Conservation (phyloP, 129 eudicot species). For the Calendula officinalis region DNA sequence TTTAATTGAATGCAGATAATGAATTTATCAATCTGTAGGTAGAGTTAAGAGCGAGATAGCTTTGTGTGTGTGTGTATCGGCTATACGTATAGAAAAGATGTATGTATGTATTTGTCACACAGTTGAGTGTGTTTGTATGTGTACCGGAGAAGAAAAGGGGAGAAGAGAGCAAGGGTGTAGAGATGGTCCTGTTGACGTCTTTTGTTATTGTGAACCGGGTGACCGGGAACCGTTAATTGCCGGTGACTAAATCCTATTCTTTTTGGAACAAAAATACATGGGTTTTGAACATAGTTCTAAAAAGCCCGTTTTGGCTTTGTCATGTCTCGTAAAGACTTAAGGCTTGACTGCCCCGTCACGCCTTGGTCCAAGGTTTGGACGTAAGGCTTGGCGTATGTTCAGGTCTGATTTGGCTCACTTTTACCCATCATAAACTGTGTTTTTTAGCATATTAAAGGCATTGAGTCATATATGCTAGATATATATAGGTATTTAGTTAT, state of each 20-base stretch:
- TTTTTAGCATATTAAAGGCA: too few relatives aligned
- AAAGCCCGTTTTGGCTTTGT: neutral
- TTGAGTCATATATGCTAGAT: too few relatives aligned
- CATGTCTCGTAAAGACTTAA: too few relatives aligned
- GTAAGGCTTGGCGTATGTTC: too few relatives aligned
- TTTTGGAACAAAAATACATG: neutral
- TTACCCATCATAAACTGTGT: too few relatives aligned
- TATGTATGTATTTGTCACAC: conserved; percentile 12
- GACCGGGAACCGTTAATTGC: conserved; percentile 26
- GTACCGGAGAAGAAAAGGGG: conserved; percentile 26
- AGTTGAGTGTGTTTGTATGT: conserved; percentile 14
- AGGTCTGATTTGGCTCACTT: too few relatives aligned
- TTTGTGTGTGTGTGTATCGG: conserved; percentile 14
- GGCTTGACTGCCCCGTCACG: too few relatives aligned
- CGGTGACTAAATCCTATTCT: conserved; percentile 19
- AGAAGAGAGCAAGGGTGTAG: conserved; percentile 20
- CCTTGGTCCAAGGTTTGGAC: too few relatives aligned
- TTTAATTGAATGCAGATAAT: conserved; percentile 22
- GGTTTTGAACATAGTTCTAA: too few relatives aligned
- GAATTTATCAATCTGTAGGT: conserved; percentile 14
- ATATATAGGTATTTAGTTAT: too few relatives aligned
- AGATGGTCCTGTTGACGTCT: conserved; percentile 29
- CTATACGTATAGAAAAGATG: conserved; percentile 15
- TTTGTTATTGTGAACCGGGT: conserved; percentile 22
- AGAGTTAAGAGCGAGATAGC: conserved; percentile 18